Base-by-base conservation (phyloP, 148 eudicot species). In the Silene latifolia region DNA sequence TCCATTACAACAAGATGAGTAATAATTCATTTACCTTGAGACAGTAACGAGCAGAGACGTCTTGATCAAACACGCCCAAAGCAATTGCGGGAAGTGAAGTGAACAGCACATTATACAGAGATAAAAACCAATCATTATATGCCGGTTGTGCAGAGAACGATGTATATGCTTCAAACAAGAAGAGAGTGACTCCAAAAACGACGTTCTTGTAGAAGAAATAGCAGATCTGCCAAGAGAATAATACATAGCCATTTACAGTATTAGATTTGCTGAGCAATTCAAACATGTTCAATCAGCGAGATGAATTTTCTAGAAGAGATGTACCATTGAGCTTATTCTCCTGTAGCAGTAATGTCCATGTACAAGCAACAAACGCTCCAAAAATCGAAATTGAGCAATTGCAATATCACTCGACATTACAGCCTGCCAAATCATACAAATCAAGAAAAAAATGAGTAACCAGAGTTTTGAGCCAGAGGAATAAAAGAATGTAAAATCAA, bases 261-360 rank as follows among this genome's bases (percentile, higher is more conserved):
- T 65, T 35, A 65, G 48, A 44, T 35, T 65, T 5, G 54, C 54
- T 29, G 12, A 46, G 23, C 0, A 74, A 2, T 46, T 21, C 12
- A 24, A 67, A 57, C 14, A 32, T 42, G 42, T 17, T 63, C 66
- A 35, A 27, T 35, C 8, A 47, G 5, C 11, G 12, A 15, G 44
- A 47, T n/a, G 32, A 6, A 17, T 4, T 57, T 32, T 35, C n/a
- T 20, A 35, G 12, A 21, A 21, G 27, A 68, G 74, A 62, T 3
- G 72, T 88, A 94, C 98, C 98, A 94, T 94, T 74, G 93, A 85
- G 18, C 97, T 83, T 67, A 94, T 94, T 77, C 98, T 88, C 82
- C 98, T 83, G 87, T 94, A 94, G 81, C 98, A 94, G 93, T 97
- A 94, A 69, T 94, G 98, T 29, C 98, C 98, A 80, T 91, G 98